phyloP scores from a whole-genome alignment of 306 rosid species.

The Cicer chorassanicum region DNA sequence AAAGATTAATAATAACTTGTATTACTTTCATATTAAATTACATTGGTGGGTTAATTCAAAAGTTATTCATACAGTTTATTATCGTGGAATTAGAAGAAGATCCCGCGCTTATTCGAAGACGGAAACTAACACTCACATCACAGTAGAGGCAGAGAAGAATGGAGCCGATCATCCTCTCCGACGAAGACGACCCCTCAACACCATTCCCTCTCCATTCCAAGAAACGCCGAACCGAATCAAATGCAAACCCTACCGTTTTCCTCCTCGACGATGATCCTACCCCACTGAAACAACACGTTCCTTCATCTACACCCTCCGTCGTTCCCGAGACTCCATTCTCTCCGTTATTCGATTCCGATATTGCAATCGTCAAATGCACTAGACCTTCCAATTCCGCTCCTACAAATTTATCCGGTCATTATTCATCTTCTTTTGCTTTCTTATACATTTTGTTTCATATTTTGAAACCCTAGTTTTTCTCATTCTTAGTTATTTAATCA shows the following conservation, averaged over 20 bases:
- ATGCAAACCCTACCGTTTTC: constrained; percentile 53
- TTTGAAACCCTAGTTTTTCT: constrained; percentile 24
- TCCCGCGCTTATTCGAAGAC: constrained; percentile 57
- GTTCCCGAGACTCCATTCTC: constrained; percentile 82
- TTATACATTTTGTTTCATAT: neutral
- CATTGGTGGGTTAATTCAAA: no score
- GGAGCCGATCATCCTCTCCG: constrained; percentile 81
- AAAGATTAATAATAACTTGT: no score
- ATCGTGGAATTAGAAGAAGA: neutral
- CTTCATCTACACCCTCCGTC: constrained; percentile 50
- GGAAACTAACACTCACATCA: neutral
- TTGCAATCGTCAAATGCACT: constrained; percentile 66
- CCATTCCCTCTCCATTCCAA: constrained; percentile 55
- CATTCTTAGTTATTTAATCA: constrained; percentile 21
- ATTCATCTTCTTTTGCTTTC: neutral
- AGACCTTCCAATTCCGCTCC: constrained; percentile 36
- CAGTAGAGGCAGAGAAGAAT: constrained; percentile 18
- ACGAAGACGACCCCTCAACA: constrained; percentile 73
- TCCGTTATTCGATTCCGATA: constrained; percentile 51
- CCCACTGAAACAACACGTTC: constrained; percentile 52
- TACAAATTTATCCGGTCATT: constrained; percentile 53
- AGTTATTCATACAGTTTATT: no score
- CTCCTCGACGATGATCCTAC: constrained; percentile 84
- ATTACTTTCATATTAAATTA: no score
- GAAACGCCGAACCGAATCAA: constrained; percentile 63